Percentiles rank a stretch among this genome's conserved stretches.
phyloP scores from a whole-genome alignment of 129 eudicot species.

The Artemisia argyi region DNA sequence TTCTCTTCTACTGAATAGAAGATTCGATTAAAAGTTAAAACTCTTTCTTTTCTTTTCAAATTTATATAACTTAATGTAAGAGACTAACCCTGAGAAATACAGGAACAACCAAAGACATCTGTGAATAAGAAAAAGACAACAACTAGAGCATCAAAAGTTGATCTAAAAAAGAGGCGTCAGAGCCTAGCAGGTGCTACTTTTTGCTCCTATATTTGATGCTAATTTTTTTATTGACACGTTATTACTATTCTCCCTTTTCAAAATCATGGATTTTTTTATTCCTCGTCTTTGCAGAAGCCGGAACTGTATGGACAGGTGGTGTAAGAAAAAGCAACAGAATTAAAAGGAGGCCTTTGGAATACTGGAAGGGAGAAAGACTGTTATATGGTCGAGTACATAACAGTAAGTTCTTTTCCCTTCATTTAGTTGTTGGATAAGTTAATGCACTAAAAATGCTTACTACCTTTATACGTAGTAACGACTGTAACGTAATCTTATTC shows the following conservation, averaged over 20 bases:
- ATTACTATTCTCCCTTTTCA: background rate
- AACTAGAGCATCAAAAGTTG: constrained; percentile 28
- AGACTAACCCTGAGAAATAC: constrained; percentile 6
- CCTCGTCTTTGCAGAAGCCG: constrained; percentile 48
- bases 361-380: constrained; percentile 90
- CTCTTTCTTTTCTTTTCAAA: no score
- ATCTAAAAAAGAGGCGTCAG: constrained; percentile 41
- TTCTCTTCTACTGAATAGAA: background rate
- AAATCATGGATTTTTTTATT: constrained; percentile 7
- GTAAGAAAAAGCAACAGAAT: constrained; percentile 81
- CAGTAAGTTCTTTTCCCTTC: constrained; percentile 43
- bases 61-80: background rate
- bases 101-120: constrained; percentile 27
- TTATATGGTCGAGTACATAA: constrained; percentile 69
- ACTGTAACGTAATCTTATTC: no score
- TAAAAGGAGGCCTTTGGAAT: constrained; percentile 73
- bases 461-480: no score
- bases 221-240: background rate
- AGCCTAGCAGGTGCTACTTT: constrained; percentile 56
- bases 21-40: background rate
- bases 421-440: background rate
- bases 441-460: no score
- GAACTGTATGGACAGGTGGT: constrained; percentile 64
- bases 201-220: constrained; percentile 2
- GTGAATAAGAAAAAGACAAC: constrained; percentile 28